Evolutionary conservation across 2,329 filamentous ascomycete genomes (phyloP), one percentile per base, ranked within the genome.

Genomic region (Colletotrichum tropicale): DNA sequence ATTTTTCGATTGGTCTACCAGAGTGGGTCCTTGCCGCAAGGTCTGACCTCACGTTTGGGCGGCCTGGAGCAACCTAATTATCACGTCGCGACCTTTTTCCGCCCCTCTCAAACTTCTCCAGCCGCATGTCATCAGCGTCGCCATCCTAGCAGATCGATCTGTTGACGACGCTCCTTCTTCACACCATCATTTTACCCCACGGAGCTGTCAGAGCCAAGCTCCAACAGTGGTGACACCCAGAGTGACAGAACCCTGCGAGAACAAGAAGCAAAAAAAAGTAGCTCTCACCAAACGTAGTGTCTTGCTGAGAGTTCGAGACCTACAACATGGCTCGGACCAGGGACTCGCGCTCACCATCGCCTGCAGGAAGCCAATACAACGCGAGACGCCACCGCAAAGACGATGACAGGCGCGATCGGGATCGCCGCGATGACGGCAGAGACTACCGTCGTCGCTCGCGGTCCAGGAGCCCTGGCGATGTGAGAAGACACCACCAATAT

Each of bases 261-360:
- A 52, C 43, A 21, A 62, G 52, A 65, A 36, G 30, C 18, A 34
- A 62, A 56, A 77, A 66, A 77, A 77, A 78, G 77, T 78, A 78
- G 75, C 77, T 76, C 74, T 77, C 74, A 77, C 76, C 76, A 77
- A 75, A 69, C 83, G 67, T 74, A 74, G 72, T 82, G 81, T 84
- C 82, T 83, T 85, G 81, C 84, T 83, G 84, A 86, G 84, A 84
- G 67, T 81, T 82, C 83, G 83, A 85, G 83, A 83, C 82, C 82
- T 71, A 72, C 67, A 83, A 79, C 78, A 92, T 92, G 90, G 90
- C 89, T 91, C 90, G 90, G 86, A 90, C 88, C 87, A 91, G 88
- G 90, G 90, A 91, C 88, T 91, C 90, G 87, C 90, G 94, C 94
- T 96, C 94, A 96, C 95, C 94, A 94, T 95, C 94, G 93, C 94